A percentile compares a stretch with the other conserved stretches of the same genome.
These are phyloP conservation scores for Colletotrichum sp. DNA, from an alignment of 2,329 filamentous ascomycete species.

Conservation along the genomic window DNA sequence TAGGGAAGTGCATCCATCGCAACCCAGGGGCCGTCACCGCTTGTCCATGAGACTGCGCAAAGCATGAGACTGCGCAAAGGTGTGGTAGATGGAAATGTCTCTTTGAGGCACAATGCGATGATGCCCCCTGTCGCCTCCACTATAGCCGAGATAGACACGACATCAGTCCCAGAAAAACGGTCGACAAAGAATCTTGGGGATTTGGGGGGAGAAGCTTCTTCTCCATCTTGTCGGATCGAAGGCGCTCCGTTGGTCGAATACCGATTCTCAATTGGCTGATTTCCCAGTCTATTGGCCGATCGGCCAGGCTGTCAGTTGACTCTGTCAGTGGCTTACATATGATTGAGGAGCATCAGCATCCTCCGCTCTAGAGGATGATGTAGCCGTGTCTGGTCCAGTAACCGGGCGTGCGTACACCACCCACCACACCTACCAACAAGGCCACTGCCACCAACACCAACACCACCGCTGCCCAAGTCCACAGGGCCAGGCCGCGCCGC, in stretches of 20 bases:
- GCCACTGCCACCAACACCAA: not conserved
- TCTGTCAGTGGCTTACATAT: not conserved
- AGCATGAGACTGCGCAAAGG: not conserved
- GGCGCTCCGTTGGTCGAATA: not conserved
- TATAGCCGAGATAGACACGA: not conserved
- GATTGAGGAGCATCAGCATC: not conserved
- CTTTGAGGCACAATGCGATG: not conserved
- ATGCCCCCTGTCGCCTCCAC: not conserved
- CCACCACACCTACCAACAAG: not conserved
- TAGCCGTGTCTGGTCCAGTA: constrained; percentile 13
- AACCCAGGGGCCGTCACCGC: not conserved
- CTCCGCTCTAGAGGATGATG: constrained; percentile 7
- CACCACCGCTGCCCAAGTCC: not conserved
- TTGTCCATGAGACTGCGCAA: not conserved
- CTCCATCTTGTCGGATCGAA: not conserved
- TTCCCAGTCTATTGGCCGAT: not conserved
- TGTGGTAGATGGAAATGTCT: not conserved
- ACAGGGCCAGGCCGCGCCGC: constrained; percentile 1
- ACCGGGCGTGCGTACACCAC: constrained; percentile 14
- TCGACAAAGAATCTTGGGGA: not conserved
- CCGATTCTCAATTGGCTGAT: not conserved
- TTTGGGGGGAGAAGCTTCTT: not conserved
- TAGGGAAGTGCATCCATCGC: not conserved
- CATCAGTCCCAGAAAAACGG: not conserved
- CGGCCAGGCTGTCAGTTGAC: not conserved